Evolutionary conservation across 148 eudicot species (phyloP).

Genomic region (Vaccinium macrocarpon): DNA sequence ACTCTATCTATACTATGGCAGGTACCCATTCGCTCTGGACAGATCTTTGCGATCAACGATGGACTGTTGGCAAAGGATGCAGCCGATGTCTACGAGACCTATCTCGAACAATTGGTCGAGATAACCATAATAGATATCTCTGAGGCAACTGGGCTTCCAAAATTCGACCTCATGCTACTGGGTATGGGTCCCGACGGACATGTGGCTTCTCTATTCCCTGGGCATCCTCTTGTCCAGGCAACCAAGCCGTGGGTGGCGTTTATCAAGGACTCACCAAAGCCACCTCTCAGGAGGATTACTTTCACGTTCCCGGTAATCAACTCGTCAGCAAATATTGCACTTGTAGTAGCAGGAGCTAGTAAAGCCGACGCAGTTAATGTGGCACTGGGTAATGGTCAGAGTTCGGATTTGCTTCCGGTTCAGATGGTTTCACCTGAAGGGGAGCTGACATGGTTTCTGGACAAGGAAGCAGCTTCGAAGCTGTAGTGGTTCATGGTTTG

Average conservation of each 20-base stretch:
- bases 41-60: conserved; percentile 52
- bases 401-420: conserved; percentile 36
- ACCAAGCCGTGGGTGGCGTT: conserved; percentile 50
- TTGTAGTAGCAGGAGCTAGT: conserved; percentile 41
- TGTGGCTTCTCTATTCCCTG: conserved; percentile 60
- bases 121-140: conserved; percentile 31
- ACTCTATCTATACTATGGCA: conserved; percentile 18
- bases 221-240: conserved; percentile 46
- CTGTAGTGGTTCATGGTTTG: conserved; percentile 23
- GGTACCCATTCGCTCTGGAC: conserved; percentile 40
- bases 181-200: conserved; percentile 75
- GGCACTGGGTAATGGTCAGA: conserved; percentile 31
- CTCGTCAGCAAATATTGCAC: conserved; percentile 36
- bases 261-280: conserved; percentile 61
- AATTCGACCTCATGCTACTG: conserved; percentile 58
- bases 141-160: conserved; percentile 39
- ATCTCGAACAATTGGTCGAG: conserved; percentile 39
- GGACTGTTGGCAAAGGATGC: background rate
- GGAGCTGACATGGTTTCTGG: conserved; percentile 45
- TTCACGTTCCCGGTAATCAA: conserved; percentile 59
- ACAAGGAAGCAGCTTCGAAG: conserved; percentile 48
- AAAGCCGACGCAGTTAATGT: conserved; percentile 35
- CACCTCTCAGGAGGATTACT: conserved; percentile 67
- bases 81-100: conserved; percentile 40
- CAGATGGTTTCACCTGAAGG: conserved; percentile 48